Evolutionary conservation across 441 rosid species (phyloP).

Genomic region (Erodium texanum): DNA sequence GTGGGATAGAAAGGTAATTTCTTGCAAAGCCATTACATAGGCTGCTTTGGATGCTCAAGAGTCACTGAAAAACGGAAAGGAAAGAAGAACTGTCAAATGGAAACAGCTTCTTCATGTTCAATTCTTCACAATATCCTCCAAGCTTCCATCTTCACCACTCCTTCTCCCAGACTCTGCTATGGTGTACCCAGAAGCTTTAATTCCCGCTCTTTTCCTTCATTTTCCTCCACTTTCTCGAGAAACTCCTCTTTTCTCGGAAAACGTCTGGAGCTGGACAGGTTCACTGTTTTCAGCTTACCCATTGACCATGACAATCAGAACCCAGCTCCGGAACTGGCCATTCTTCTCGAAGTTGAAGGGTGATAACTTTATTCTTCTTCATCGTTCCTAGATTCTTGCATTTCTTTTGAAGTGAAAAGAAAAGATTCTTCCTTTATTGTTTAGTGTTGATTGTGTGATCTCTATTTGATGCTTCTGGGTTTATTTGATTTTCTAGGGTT

Average conservation of each 20-base stretch:
- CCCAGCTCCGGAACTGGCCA: conserved; percentile 46
- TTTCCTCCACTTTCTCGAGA: conserved; percentile 24
- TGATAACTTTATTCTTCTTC: conserved; percentile 15
- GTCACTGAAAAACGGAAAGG: neutral
- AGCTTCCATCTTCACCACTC: conserved; percentile 20
- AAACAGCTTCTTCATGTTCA: conserved; percentile 38
- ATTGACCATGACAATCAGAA: conserved; percentile 23
- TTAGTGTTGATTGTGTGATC: neutral
- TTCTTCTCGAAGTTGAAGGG: conserved; percentile 93
- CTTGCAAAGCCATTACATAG: neutral
- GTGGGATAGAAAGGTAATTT: neutral
- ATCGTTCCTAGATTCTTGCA: neutral
- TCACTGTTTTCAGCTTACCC: conserved; percentile 33
- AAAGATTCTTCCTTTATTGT: neutral
- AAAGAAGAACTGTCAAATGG: conserved; percentile 23
- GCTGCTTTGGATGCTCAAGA: neutral
- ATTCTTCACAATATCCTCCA: conserved; percentile 28
- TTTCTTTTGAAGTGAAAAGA: neutral
- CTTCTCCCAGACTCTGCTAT: conserved; percentile 14
- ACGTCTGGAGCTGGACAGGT: conserved; percentile 22
- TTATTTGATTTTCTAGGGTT: conserved; percentile 34
- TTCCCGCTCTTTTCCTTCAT: conserved; percentile 19
- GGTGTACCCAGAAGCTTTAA: conserved; percentile 14
- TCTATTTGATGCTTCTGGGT: neutral
- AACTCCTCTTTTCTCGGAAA: conserved; percentile 27